Base-by-base conservation (phyloP, 2,329 filamentous ascomycete species). In the Fusarium cicatricum region DNA sequence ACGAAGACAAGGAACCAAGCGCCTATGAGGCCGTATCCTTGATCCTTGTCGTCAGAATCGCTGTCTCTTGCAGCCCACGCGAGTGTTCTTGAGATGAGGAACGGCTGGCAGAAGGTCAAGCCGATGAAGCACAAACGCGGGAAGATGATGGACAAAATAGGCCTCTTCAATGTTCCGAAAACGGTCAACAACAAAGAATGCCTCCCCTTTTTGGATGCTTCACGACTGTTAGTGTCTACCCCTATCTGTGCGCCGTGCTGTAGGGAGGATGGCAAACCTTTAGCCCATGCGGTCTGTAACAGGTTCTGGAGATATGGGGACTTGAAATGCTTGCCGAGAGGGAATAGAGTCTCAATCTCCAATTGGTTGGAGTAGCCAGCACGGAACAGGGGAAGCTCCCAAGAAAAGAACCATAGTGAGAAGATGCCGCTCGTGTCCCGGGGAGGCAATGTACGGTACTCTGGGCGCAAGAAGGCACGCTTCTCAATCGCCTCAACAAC, bases 21-120 rank as follows among this genome's bases (percentile, higher is more conserved):
- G 1, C 59, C 63, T 43, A 65, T 66, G 0, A 65, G 50, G 2
- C 62, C 62, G 8, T 65, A 65, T 8, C 59, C 62, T 11, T 60
- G 41, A 21, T 39, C 38, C 17, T 16, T 52, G 6, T 62, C 43
- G 3, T 63, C 54, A n/a, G 50, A 54, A 6, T 44, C 19, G 1
- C 32, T 33, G 2, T 58, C 39, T 0, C 17, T 53, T n/a, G 34
- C 58, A 2, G 39, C 58, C 58, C 58, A 61, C 0, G 2, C 41
- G 3, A 65, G 32, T 4, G 56, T 66, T 29, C 52, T 17, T 12
- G 50, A 64, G 36, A 64, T 65, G 17, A 65, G 59, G 19, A 65
- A 66, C 1, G 63, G 63, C 6, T 65, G 62, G 4, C 55, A 52
- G 16, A 66, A 65, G 0, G 53, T 64, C 4, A 65, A 65, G 2